Base-by-base conservation (phyloP, 495 filamentous ascomycete genomes). In the Hypoxylon perforatum region DNA sequence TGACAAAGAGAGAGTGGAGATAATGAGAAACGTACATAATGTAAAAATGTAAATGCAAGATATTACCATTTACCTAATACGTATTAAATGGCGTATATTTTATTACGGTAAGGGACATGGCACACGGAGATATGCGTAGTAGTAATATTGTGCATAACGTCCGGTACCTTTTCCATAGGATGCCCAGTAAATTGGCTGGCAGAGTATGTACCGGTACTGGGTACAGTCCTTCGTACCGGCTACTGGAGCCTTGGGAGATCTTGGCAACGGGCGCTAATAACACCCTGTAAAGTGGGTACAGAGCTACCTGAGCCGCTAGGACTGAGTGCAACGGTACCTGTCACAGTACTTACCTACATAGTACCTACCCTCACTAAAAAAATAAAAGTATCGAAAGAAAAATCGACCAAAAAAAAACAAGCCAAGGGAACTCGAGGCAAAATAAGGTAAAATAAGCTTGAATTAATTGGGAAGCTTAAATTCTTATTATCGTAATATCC, bases 361-460 rank as follows among this genome's bases (percentile, higher is more conserved):
- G n/a, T n/a, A n/a, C n/a, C n/a, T n/a, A n/a, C 38, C 39, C 39
- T 59, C 42, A 45, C 55, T 46, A 50, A 61, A 56, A 56, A 56
- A 33, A 42, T 23, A 52, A 61, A 51, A 51, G 42, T 30, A 47
- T 14, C 14, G 33, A 18, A 48, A 48, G 48, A 4, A 33, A 17
- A 54, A 53, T 9, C 28, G 17, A 49, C 21, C 5, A 38, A 52
- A 19, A 50, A 52, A 61, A 51, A 33, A 61, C 14, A 14, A 10
- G 25, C 22, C 44, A 39, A 61, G 35, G 21, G 41, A 17, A 44
- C 30, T 9, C 39, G 48, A 60, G 51, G 60, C 50, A 64, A 64
- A 69, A 69, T 67, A 62, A 67, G 53, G 64, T 67, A 69, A 44
- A 41, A 69, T 69, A 69, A 69, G 61, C 66, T 69, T 69, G 61